phyloP scores from a whole-genome alignment of 2,329 filamentous ascomycete species.

The Claviceps pusilla region DNA sequence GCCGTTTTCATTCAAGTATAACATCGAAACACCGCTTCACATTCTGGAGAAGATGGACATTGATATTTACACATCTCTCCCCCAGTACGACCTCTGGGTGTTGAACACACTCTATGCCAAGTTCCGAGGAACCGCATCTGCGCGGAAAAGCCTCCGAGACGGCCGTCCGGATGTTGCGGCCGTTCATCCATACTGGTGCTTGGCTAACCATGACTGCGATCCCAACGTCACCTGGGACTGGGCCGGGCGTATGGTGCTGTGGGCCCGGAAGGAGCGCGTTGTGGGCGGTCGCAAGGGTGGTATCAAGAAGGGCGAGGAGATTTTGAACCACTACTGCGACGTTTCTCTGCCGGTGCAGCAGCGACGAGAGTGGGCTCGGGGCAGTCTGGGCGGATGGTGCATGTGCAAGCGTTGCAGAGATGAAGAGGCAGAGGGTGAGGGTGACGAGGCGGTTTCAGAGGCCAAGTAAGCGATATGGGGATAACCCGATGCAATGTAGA shows the following conservation, averaged over 20 bases:
- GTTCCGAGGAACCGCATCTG: slow-evolving; percentile 83
- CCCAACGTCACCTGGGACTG: slow-evolving; percentile 94
- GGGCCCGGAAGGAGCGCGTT: slow-evolving; percentile 43
- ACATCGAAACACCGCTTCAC: slow-evolving; percentile 59
- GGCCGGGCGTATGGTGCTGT: slow-evolving; percentile 63
- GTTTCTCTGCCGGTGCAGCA: slow-evolving; percentile 61
- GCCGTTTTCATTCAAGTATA: slow-evolving; percentile 64
- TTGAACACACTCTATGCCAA: slow-evolving; percentile 88
- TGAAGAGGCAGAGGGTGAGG: slow-evolving; percentile 37
- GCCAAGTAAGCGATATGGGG: background rate
- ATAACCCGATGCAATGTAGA: no score
- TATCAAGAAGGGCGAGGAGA: slow-evolving; percentile 66
- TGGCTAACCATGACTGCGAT: slow-evolving; percentile 92
- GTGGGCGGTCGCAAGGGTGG: slow-evolving; percentile 38
- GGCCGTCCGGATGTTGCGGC: slow-evolving; percentile 82
- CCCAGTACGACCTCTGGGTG: slow-evolving; percentile 59
- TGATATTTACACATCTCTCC: slow-evolving; percentile 49
- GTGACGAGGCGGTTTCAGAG: background rate
- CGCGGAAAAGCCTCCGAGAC: slow-evolving; percentile 59
- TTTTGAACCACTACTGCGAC: slow-evolving; percentile 91
- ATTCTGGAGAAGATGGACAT: slow-evolving; percentile 74
- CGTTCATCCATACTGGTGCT: slow-evolving; percentile 89
- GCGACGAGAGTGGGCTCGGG: slow-evolving; percentile 75
- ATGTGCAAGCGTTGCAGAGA: slow-evolving; percentile 69
- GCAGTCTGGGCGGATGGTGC: slow-evolving; percentile 78